Conservation (phyloP, 2,329 filamentous ascomycete species). For the Fusarium sp. region DNA sequence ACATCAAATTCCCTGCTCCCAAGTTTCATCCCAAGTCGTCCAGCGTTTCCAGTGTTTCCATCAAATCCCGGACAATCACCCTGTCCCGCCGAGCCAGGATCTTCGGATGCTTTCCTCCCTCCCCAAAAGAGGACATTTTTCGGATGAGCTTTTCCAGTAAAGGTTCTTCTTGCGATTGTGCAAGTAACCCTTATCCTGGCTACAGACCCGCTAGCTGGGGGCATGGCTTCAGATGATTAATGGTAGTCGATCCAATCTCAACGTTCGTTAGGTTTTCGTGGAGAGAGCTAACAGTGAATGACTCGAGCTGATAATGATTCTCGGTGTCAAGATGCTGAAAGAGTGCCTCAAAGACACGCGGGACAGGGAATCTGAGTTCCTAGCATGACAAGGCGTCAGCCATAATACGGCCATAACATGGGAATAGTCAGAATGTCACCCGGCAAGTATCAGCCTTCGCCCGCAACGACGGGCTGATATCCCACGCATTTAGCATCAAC, state of each 20-base stretch:
- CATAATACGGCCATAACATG: slow-evolving; percentile 10
- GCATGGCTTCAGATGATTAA: slow-evolving; percentile 9
- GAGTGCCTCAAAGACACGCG: background rate
- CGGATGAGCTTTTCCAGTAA: slow-evolving; percentile 32
- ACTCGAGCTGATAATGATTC: slow-evolving; percentile 20
- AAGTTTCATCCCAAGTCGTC: slow-evolving; percentile 38
- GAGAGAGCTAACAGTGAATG: slow-evolving; percentile 10
- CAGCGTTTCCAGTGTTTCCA: slow-evolving; percentile 27
- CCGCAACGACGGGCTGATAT: slow-evolving; percentile 32
- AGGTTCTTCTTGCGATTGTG: slow-evolving; percentile 20
- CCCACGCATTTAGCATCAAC: slow-evolving; percentile 1
- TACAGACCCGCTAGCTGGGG: slow-evolving; percentile 13
- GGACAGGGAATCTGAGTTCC: background rate
- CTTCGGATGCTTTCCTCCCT: slow-evolving; percentile 31
- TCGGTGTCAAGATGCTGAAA: background rate
- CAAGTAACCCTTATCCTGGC: slow-evolving; percentile 9
- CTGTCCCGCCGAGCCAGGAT: slow-evolving; percentile 23
- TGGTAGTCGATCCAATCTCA: slow-evolving; percentile 29
- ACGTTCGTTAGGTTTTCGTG: slow-evolving; percentile 26
- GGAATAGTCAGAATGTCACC: slow-evolving; percentile 11
- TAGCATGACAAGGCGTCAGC: slow-evolving; percentile 3
- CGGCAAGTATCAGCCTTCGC: slow-evolving; percentile 11
- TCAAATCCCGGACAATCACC: slow-evolving; percentile 2
- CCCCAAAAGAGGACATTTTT: slow-evolving; percentile 7
- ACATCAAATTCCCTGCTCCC: slow-evolving; percentile 7